phyloP scores from a whole-genome alignment of 495 filamentous ascomycete species.

The Penicillium lagena region DNA sequence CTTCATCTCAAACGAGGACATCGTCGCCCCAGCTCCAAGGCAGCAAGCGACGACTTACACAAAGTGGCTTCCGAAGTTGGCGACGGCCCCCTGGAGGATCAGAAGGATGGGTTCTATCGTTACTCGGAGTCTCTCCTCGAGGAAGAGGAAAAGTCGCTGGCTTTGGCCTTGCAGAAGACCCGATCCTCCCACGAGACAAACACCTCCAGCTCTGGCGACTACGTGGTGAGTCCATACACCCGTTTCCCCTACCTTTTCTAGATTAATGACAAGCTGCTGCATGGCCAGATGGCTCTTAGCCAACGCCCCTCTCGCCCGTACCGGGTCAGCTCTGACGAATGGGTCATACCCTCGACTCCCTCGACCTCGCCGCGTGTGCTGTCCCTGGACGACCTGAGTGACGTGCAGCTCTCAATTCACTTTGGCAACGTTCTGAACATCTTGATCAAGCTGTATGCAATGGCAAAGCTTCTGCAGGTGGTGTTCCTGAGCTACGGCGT shows the following conservation, averaged over 20 bases:
- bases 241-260: too few species aligned
- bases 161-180: background rate
- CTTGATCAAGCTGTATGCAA: conserved; percentile 25
- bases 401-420: conserved; percentile 11
- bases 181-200: too few species aligned
- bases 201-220: background rate
- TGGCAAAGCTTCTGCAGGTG: conserved; percentile 31
- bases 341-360: conserved; percentile 17
- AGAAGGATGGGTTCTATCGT: conserved; percentile 15
- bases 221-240: conserved; percentile 6
- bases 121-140: conserved; percentile 18
- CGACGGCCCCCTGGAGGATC: conserved; percentile 1
- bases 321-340: conserved; percentile 27
- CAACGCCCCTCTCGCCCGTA: conserved; percentile 21
- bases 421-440: conserved; percentile 18
- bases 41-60: background rate
- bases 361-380: conserved; percentile 4
- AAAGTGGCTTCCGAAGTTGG: background rate
- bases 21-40: background rate
- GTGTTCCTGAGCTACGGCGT: conserved; percentile 25
- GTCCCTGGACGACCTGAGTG: conserved; percentile 11
- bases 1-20: conserved; percentile 11
- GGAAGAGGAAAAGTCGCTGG: conserved; percentile 6
- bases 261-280: background rate
- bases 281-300: conserved; percentile 16